Evolutionary conservation across 1,284 basidiomycete species (phyloP).

Genomic region (Melampsora americana): DNA sequence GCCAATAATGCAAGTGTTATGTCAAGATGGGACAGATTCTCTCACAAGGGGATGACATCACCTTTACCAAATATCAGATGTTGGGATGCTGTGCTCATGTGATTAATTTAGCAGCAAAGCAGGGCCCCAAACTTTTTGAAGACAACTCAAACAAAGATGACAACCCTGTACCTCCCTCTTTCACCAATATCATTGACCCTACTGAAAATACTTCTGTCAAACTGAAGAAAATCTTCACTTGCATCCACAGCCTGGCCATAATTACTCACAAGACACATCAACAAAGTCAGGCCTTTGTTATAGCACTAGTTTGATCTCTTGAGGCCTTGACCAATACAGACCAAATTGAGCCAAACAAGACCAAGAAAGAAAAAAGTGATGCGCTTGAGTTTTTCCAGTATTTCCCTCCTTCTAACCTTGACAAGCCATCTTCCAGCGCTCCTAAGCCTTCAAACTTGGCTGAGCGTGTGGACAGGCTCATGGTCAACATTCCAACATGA

Average conservation of each 20-base stretch:
- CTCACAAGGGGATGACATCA: background rate
- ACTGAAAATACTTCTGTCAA: slow-evolving; percentile 8
- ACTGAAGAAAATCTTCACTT: background rate
- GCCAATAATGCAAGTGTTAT: slow-evolving; percentile 16
- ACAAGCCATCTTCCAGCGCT: too few relatives aligned
- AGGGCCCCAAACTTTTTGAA: background rate
- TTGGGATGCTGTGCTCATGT: slow-evolving; percentile 17
- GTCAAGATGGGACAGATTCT: background rate
- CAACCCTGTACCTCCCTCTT: background rate
- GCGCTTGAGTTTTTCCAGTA: background rate
- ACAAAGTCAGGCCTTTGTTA: background rate
- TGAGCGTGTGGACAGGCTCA: background rate
- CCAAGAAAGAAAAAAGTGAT: too few relatives aligned
- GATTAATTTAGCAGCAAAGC: slow-evolving; percentile 12
- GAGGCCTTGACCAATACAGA: background rate
- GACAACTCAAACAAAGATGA: background rate
- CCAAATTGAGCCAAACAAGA: too few relatives aligned
- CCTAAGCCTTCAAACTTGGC: too few relatives aligned
- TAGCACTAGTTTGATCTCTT: background rate
- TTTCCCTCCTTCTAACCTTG: background rate
- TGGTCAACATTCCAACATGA: too few relatives aligned
- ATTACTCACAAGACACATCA: background rate
- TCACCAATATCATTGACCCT: background rate
- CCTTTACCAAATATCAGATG: background rate
- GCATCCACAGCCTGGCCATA: slow-evolving; percentile 1